Percentiles rank a stretch among this genome's conserved stretches.
Conservation (phyloP, 192 early-diverging fungal species). For the Phycomyces blakesleeanus region DNA sequence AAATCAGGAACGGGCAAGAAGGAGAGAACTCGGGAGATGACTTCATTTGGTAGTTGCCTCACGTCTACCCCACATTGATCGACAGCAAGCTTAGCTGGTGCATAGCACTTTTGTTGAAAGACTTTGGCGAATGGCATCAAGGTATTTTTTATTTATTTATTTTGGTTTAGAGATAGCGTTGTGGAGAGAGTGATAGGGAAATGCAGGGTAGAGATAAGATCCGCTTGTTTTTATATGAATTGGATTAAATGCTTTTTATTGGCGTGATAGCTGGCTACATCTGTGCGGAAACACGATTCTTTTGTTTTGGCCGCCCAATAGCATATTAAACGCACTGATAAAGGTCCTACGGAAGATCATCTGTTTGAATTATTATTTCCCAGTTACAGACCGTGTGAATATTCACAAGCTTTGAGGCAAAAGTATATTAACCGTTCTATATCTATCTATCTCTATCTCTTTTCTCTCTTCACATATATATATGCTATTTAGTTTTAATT, state of each 20-base stretch:
- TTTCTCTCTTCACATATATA: too few species aligned
- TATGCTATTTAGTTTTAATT: too few species aligned
- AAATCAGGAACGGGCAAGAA: constrained; percentile 16
- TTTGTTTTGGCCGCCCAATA: not conserved
- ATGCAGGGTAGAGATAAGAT: constrained; percentile 7
- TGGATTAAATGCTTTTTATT: constrained; percentile 2
- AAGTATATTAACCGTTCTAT: too few species aligned
- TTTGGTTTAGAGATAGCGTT: not conserved
- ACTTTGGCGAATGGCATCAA: not conserved
- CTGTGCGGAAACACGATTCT: constrained; percentile 2
- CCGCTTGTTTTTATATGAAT: constrained; percentile 9
- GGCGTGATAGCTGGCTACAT: constrained; percentile 7
- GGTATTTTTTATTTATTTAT: not conserved
- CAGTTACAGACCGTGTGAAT: too few species aligned
- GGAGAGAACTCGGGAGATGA: constrained; percentile 11
- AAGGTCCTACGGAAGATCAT: too few species aligned
- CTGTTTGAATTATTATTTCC: too few species aligned
- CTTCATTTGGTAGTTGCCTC: constrained; percentile 19
- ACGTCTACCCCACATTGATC: constrained; percentile 12
- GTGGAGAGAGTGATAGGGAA: constrained; percentile 9
- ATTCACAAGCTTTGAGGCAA: too few species aligned
- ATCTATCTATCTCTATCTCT: too few species aligned
- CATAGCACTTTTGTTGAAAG: constrained; percentile 6
- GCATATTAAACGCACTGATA: too few species aligned
- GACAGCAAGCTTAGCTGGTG: not conserved